phyloP scores from a whole-genome alignment of 306 rosid species.

The Vigna mungo region DNA sequence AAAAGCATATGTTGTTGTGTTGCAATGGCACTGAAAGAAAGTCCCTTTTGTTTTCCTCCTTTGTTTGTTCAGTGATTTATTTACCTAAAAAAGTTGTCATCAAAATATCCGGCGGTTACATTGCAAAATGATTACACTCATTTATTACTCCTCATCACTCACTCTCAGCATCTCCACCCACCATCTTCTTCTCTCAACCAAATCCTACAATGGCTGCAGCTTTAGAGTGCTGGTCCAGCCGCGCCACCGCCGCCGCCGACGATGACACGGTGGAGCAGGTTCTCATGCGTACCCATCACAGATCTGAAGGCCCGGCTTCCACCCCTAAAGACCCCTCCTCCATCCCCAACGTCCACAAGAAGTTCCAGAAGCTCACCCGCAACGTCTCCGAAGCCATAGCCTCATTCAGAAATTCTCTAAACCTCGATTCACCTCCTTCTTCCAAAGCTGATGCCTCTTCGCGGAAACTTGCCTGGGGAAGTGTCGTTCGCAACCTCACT shows the following conservation, averaged over 20 bases:
- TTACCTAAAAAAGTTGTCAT: slow-evolving; percentile 6
- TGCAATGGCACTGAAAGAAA: background rate
- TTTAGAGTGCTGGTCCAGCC: slow-evolving; percentile 87
- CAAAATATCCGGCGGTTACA: slow-evolving; percentile 37
- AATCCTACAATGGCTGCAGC: slow-evolving; percentile 69
- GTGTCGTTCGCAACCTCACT: slow-evolving; percentile 78
- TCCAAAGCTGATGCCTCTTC: slow-evolving; percentile 16
- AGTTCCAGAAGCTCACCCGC: slow-evolving; percentile 77
- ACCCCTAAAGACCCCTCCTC: slow-evolving; percentile 36
- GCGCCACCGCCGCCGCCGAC: slow-evolving; percentile 52
- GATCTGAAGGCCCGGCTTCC: slow-evolving; percentile 67
- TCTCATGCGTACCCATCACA: slow-evolving; percentile 70
- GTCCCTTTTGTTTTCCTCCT: background rate
- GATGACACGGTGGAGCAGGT: slow-evolving; percentile 83
- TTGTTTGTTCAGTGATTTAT: background rate
- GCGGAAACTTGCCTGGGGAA: slow-evolving; percentile 75
- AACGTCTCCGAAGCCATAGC: slow-evolving; percentile 83
- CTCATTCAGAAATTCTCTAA: slow-evolving; percentile 74
- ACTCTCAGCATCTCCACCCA: background rate
- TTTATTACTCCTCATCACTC: slow-evolving; percentile 6
- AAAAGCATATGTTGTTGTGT: background rate
- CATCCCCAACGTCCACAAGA: slow-evolving; percentile 61
- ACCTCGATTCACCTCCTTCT: slow-evolving; percentile 55
- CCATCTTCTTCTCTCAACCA: background rate
- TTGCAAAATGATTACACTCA: slow-evolving; percentile 22